Base-by-base conservation (phyloP, 768 basidiomycete species). In the Phallus indusiatus region DNA sequence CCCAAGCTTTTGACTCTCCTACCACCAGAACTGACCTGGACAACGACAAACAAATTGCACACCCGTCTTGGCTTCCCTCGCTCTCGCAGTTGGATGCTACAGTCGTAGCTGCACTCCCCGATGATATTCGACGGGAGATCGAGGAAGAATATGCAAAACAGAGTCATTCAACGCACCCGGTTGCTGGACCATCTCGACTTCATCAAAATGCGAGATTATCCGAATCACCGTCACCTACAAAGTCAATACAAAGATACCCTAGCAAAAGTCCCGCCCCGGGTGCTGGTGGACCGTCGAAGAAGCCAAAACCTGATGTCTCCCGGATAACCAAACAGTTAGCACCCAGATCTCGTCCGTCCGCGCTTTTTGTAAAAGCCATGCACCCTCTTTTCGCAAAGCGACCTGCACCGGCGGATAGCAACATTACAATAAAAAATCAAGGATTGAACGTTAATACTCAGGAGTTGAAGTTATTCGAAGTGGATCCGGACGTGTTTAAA, bases 31-130 rank as follows among this genome's bases (percentile, higher is more conserved):
- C 11, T 47, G 28, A 55, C 33, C 28, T 28, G 28, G 28, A 51
- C 36, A 12, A 50, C 64, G 1, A 22, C 35, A 53, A 57, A 54
- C 37, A n/a, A n/a, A n/a, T 62, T 35, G 28, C 28, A 28, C 28
- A 28, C 28, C 28, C 18, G 51, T 37, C 61, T 22, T 42, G 14
- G 37, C 73, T 88, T 18, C 89, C 88, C 3, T 81, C 84, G 1
- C 80, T 88, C 65, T 89, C 88, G 0, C 88, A 91, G 66, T 76
- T 91, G 10, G 89, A 91, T 67, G 78, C 71, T 72, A 75, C 77
- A 4, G 84, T 90, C 1, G 81, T 88, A 54, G 78, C 84, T 37
- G 85, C 84, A 1, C 75, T 92, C 33, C 89, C 90, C 0, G 75
- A 72, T 11, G 86, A 89, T 22, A 72, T 91, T 7, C 81, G 83